A percentile compares a stretch with the other conserved stretches of the same genome.
Evolutionary conservation across 2,329 filamentous ascomycete genomes (phyloP).

Genomic region (Aspergillus fumigatus): DNA sequence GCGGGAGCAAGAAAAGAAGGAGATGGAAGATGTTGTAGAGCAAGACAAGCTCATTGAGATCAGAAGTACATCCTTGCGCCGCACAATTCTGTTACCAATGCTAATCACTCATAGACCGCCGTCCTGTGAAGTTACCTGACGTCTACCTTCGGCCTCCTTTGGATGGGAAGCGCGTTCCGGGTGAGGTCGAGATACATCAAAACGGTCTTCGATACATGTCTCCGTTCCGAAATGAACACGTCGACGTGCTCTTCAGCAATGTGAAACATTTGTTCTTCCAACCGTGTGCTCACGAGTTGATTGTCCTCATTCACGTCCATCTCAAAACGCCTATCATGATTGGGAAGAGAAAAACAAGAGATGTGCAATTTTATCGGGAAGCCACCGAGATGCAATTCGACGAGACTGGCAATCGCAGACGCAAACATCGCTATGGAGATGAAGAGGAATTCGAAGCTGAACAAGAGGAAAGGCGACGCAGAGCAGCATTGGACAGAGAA

Average conservation of each 20-base stretch:
- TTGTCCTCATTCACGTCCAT: slow-evolving; percentile 97
- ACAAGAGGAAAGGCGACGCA: slow-evolving; percentile 87
- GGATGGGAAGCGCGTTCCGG: slow-evolving; percentile 94
- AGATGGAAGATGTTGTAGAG: slow-evolving; percentile 98
- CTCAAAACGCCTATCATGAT: slow-evolving; percentile 97
- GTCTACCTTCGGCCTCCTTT: slow-evolving; percentile 93
- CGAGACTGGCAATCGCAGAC: slow-evolving; percentile 95
- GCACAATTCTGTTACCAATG: background rate
- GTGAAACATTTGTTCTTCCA: slow-evolving; percentile 99
- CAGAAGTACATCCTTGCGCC: slow-evolving; percentile 60
- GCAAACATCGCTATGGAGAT: slow-evolving; percentile 95
- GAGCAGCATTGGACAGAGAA: slow-evolving; percentile 87
- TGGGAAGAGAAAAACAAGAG: slow-evolving; percentile 98
- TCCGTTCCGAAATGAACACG: slow-evolving; percentile 72
- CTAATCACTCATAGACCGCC: slow-evolving; percentile 60
- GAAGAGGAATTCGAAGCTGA: slow-evolving; percentile 99
- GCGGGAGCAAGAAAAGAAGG: slow-evolving; percentile 97
- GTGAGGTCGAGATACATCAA: slow-evolving; percentile 95
- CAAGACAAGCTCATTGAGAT: slow-evolving; percentile 97
- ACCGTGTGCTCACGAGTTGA: slow-evolving; percentile 90
- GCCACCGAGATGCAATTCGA: slow-evolving; percentile 98
- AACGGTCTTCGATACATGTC: slow-evolving; percentile 97
- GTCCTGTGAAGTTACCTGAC: slow-evolving; percentile 84
- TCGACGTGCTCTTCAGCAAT: slow-evolving; percentile 96
- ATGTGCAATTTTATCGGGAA: slow-evolving; percentile 96